A percentile compares a stretch with the other conserved stretches of the same genome.
Evolutionary conservation across 805 yeast genomes (phyloP).

Genomic region (Suhomyces emberorum): DNA sequence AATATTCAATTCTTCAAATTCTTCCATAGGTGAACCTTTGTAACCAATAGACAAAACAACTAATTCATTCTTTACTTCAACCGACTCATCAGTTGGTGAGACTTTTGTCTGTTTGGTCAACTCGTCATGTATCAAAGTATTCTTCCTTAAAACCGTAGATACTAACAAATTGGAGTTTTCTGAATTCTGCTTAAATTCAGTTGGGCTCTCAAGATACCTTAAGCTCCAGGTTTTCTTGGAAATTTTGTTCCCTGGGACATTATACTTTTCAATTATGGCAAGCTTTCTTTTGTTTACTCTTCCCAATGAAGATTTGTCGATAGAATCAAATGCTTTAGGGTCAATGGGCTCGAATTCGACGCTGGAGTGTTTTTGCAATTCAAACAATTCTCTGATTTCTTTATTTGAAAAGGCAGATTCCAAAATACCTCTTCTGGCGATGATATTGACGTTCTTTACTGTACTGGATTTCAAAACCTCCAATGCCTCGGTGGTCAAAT

Average conservation of each 20-base stretch:
- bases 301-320: constrained; percentile 34
- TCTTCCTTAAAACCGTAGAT: constrained; percentile 49
- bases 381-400: constrained; percentile 82
- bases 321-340: constrained; percentile 25
- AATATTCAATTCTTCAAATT: constrained; percentile 43
- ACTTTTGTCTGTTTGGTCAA: constrained; percentile 31
- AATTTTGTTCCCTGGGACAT: constrained; percentile 1
- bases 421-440: constrained; percentile 81
- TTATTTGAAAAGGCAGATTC: constrained; percentile 91
- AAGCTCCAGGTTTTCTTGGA: constrained; percentile 53
- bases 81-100: constrained; percentile 32
- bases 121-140: constrained; percentile 40
- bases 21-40: constrained; percentile 61
- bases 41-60: constrained; percentile 84
- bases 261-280: constrained; percentile 56
- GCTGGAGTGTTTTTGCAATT: constrained; percentile 47
- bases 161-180: constrained; percentile 36
- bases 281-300: constrained; percentile 65
- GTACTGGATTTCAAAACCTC: constrained; percentile 47
- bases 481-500: constrained; percentile 64
- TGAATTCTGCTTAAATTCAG: constrained; percentile 42
- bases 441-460: constrained; percentile 65
- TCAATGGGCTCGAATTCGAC: constrained; percentile 43
- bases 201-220: constrained; percentile 67
- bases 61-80: constrained; percentile 50